Conservation (phyloP, 2,329 filamentous ascomycete genomes). For the Beauveria varroae region DNA sequence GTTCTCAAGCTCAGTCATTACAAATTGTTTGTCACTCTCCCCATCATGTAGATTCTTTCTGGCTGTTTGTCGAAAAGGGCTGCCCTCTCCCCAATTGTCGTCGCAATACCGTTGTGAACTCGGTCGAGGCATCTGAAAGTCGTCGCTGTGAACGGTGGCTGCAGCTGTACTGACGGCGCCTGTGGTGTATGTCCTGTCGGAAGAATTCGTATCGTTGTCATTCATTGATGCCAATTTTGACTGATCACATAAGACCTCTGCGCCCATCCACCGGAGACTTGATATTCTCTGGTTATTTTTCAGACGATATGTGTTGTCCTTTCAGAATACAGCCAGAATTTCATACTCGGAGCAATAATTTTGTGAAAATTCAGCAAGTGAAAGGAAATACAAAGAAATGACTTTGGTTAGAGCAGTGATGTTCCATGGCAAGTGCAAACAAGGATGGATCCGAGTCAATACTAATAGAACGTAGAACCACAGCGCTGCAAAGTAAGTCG, state of each 20-base stretch:
- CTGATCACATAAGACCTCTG: background rate
- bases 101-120: background rate
- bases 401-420: background rate
- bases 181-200: no score
- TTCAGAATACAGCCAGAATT: background rate
- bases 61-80: background rate
- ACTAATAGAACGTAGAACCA: no score
- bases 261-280: background rate
- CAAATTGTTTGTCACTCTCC: no score
- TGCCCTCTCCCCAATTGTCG: background rate
- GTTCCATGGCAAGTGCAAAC: background rate
- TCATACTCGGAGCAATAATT: background rate
- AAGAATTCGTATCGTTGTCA: background rate
- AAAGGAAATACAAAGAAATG: background rate
- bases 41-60: background rate
- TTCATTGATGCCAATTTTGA: background rate
- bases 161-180: background rate
- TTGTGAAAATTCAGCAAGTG: background rate
- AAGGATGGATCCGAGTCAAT: background rate
- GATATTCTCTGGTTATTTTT: background rate
- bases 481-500: no score
- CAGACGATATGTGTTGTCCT: background rate
- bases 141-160: constrained; percentile 10
- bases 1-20: background rate
- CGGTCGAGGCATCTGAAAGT: background rate